Conservation (phyloP, 75 land plant genomes). For the Gnetum montanum region DNA sequence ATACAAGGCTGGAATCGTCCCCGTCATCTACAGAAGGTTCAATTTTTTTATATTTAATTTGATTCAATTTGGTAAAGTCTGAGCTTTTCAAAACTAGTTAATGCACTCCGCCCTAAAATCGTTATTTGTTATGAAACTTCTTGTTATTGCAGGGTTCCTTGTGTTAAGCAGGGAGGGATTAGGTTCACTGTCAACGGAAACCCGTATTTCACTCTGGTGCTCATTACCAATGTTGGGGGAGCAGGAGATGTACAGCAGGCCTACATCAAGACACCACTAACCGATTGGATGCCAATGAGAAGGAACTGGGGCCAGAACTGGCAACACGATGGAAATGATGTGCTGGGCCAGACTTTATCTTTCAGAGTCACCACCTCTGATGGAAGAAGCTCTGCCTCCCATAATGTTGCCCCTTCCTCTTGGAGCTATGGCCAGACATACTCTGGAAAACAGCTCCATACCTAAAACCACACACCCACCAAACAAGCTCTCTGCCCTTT, state of each 20-base stretch:
- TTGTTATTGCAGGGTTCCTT: constrained; percentile 36
- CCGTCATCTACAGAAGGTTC: no score
- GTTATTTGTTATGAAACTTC: no score
- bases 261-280: constrained; percentile 14
- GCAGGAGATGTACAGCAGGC: no score
- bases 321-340: constrained; percentile 9
- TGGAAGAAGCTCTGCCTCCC: constrained; percentile 7
- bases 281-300: constrained; percentile 19
- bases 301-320: constrained; percentile 42
- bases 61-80: no score
- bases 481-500: no score
- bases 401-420: constrained; percentile 19
- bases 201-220: constrained; percentile 25
- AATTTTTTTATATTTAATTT: no score
- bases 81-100: no score
- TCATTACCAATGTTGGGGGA: no score
- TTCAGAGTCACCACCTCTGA: constrained; percentile 23
- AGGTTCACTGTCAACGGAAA: constrained; percentile 31
- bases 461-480: no score
- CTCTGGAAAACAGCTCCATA: constrained; percentile 12
- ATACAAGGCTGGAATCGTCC: no score
- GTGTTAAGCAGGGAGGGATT: constrained; percentile 40
- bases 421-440: constrained; percentile 26
- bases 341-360: constrained; percentile 22
- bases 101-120: no score